These are phyloP conservation scores for Fistulinella cinereoalba DNA, from an alignment of 1,284 basidiomycete genomes.

Conservation along the genomic window DNA sequence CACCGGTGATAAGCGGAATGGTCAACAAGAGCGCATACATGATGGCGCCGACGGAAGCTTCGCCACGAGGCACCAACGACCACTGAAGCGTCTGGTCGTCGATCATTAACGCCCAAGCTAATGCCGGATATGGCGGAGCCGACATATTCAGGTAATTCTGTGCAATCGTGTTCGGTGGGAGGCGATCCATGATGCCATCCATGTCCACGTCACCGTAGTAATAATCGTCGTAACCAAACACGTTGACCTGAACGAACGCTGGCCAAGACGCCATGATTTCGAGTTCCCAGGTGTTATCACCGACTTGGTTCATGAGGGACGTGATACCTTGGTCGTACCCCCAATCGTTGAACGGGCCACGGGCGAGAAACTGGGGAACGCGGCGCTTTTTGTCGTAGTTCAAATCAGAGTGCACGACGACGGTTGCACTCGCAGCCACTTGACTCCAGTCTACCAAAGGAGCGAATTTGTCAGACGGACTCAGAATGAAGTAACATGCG, in stretches of 20 bases:
- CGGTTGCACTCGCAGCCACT: constrained; percentile 56
- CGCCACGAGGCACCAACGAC: constrained; percentile 77
- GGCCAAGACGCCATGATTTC: constrained; percentile 89
- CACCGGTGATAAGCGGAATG: constrained; percentile 83
- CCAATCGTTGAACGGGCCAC: constrained; percentile 88
- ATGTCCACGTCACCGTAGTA: constrained; percentile 88
- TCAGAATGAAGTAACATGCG: background rate
- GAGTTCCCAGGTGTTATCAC: constrained; percentile 69
- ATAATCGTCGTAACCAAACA: constrained; percentile 85
- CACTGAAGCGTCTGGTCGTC: constrained; percentile 77
- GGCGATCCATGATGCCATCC: constrained; percentile 84
- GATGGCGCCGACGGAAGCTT: constrained; percentile 75
- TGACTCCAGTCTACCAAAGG: constrained; percentile 66
- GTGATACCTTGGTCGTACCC: constrained; percentile 82
- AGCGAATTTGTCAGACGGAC: constrained; percentile 2
- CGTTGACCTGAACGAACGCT: constrained; percentile 82
- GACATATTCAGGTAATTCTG: constrained; percentile 90
- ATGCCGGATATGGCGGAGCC: constrained; percentile 72
- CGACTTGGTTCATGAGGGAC: constrained; percentile 60
- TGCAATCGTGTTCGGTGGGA: constrained; percentile 82
- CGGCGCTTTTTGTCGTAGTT: constrained; percentile 63
- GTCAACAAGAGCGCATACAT: constrained; percentile 80
- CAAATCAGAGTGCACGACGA: constrained; percentile 76
- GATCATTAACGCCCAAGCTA: constrained; percentile 81
- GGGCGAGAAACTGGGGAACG: constrained; percentile 80